Evolutionary conservation across 495 filamentous ascomycete species (phyloP).

Genomic region (Sabuloglossum arenarium): DNA sequence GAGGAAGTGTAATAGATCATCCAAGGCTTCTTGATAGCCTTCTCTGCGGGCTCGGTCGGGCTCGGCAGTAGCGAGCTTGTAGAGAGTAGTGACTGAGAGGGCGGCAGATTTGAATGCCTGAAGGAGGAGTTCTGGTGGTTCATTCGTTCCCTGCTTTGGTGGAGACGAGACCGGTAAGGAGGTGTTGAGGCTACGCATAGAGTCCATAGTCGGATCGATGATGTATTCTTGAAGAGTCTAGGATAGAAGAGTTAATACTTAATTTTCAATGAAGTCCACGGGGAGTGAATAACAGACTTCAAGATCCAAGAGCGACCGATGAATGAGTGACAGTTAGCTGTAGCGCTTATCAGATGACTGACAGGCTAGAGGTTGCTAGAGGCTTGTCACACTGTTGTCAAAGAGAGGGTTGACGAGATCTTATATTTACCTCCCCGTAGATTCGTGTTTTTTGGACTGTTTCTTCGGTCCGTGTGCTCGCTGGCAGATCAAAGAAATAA

Average conservation of each 20-base stretch:
- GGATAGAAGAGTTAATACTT: not conserved
- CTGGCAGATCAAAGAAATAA: not conserved
- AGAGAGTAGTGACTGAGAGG: conserved; percentile 85
- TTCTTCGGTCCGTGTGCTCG: not conserved
- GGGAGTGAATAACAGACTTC: not conserved
- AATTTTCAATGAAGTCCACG: not conserved
- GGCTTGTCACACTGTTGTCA: not conserved
- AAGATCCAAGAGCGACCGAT: not conserved
- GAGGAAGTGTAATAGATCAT: conserved; percentile 68
- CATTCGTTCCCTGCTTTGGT: conserved; percentile 23
- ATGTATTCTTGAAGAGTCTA: not conserved
- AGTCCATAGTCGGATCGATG: conserved; percentile 33
- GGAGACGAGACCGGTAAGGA: conserved; percentile 32
- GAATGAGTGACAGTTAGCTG: not conserved
- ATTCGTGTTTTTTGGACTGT: not conserved
- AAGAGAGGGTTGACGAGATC: not conserved
- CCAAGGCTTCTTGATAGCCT: conserved; percentile 87
- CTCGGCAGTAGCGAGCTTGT: conserved; percentile 67
- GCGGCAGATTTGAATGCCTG: conserved; percentile 83
- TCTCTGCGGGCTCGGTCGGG: conserved; percentile 49
- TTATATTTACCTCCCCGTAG: not conserved
- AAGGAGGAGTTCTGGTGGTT: conserved; percentile 60
- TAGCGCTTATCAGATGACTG: not conserved
- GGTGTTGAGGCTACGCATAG: conserved; percentile 52
- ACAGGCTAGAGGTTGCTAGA: not conserved